Base-by-base conservation (phyloP, 495 filamentous ascomycete species). In the Margaritispora aquatica region DNA sequence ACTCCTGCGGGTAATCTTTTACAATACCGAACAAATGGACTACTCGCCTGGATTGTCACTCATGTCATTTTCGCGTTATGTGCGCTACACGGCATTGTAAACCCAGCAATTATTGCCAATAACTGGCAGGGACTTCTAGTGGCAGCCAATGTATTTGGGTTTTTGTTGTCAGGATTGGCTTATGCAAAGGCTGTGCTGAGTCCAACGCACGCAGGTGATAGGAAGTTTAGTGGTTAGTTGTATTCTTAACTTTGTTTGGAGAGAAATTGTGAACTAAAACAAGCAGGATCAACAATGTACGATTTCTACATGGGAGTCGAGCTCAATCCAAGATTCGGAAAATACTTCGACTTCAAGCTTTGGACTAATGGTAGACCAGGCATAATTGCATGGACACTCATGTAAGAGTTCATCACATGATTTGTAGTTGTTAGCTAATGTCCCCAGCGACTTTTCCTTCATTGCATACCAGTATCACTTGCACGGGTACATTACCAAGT, bases 321-420 rank as follows among this genome's bases (percentile, higher is more conserved):
- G 61, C 55, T 80, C 4, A 79, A 79, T 59, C 77, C 77, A 10
- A 71, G 77, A 22, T 67, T 79, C 50, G 77, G 77, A 2, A 58
- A 69, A 36, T 60, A 68, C 53, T 80, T 71, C 62, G 77, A 80
- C 56, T 73, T 78, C 63, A 80, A 80, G 60, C 66, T 79, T 17
- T 79, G 78, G 65, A 74, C 72, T 31, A 80, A 78, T 58, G 75
- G 76, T 22, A 69, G 76, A n/a, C 69, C 72, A 0, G 77, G 77
- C 1, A 69, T 69, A 13, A 57, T 69, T 48, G 54, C 61, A 0
- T 69, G 41, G 62, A 66, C 55, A 54, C 56, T 54, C 44, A 77
- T 74, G 59, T 58, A 73, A 76, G 62, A 69, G 70, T 67, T 26
- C 36, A 26, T 46, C 57, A 36, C 47, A 19, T 51, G 27, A 44